Evolutionary conservation across 345 rosid species (phyloP).

Genomic region (Eucalyptus virginea): DNA sequence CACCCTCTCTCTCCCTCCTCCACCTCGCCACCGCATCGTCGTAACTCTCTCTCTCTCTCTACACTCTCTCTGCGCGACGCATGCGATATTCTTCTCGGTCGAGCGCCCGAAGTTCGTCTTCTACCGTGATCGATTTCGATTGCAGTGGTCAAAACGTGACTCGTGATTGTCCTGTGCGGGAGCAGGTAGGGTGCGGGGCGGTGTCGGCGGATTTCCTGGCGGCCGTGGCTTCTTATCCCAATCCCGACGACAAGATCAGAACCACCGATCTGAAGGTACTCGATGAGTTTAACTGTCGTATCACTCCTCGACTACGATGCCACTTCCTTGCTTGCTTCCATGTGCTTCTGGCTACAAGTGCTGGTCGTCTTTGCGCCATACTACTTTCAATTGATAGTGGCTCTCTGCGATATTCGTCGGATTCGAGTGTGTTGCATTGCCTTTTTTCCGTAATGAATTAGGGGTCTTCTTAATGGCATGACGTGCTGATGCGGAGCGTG

Average conservation of each 20-base stretch:
- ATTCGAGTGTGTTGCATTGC: not conserved
- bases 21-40: slow-evolving; percentile 11
- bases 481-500: not conserved
- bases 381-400: not conserved
- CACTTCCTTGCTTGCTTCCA: not conserved
- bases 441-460: not conserved
- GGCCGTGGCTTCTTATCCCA: slow-evolving; percentile 68
- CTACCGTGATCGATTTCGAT: not conserved
- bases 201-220: slow-evolving; percentile 62
- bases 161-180: not conserved
- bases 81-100: not conserved
- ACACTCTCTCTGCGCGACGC: too few species aligned
- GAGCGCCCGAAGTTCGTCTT: not conserved
- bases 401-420: not conserved
- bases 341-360: not conserved
- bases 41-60: slow-evolving; percentile 4
- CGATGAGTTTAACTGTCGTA: not conserved
- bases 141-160: not conserved
- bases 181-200: slow-evolving; percentile 72
- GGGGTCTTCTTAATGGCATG: not conserved
- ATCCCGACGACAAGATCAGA: slow-evolving; percentile 88
- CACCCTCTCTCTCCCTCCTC: slow-evolving; percentile 11
- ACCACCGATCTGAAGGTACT: slow-evolving; percentile 65
- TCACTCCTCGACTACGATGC: not conserved
- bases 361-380: not conserved